Evolutionary conservation across 202 grass and related monocot species (phyloP), one percentile per base, ranked within the genome.

Genomic region (Eragrostis tef): DNA sequence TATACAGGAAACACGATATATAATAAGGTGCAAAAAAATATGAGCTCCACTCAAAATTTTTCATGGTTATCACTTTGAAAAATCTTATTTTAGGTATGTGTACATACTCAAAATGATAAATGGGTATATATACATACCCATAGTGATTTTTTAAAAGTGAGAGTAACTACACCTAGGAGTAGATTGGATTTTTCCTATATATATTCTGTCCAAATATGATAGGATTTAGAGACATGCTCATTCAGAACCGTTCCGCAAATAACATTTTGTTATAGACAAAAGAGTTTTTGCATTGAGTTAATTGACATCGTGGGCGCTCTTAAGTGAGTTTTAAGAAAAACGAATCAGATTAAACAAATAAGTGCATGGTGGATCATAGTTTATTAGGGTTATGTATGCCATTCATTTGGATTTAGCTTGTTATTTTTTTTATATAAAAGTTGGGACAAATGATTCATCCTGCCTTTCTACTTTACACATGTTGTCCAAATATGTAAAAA

Each of bases 271-370:
- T 62, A 26, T 72, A 45, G 50, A 21, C 21, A 62, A 47, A 46
- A 84, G n/a, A 9, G 58, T 75, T 69, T 12, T 63, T 75, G 21
- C 9, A 22, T 53, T 80, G 0, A 84, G 21, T 58, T 71, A 71
- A 49, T 41, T 36, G 21, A 61, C 41, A 89, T 41, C 6, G 48
- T 83, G 74, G 29, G 29, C 12, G 62, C 74, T 83, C 43, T 74
- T 79, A 70, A 78, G 6, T 43, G 25, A 69, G 16, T 4, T 61
- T 16, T 82, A 52, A 78, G 22, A 56, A 51, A 12, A n/a, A 52
- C 13, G 42, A 74, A 78, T 77, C 70, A 71, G 2, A 65, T n/a
- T 58, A 19, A 64, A 43, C 25, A 77, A 76, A 64, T 53, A 74
- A 39, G 59, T 25, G 45, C 21, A 79, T 62, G 19, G 21, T 54